Percentiles rank a stretch among this genome's conserved stretches.
These are phyloP conservation scores for Ustilago nuda DNA, from an alignment of 1,284 basidiomycete species.

Conservation along the genomic window DNA sequence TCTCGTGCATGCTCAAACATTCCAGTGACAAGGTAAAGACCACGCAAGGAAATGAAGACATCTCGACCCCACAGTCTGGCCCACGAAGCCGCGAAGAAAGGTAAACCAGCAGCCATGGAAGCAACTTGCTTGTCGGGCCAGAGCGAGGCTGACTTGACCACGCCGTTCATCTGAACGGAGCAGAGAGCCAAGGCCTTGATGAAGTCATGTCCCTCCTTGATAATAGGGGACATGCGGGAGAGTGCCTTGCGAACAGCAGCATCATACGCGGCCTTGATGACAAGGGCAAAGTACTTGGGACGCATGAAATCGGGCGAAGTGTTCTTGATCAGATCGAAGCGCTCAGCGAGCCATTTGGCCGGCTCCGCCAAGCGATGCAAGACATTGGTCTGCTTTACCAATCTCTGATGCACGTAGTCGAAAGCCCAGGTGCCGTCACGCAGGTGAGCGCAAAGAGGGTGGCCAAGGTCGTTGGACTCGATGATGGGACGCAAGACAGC, in stretches of 20 bases:
- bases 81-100: conserved; percentile 65
- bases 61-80: conserved; percentile 64
- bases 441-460: conserved; percentile 61
- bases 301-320: conserved; percentile 62
- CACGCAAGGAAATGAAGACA: conserved; percentile 65
- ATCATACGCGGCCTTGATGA: conserved; percentile 57
- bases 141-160: conserved; percentile 62
- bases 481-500: conserved; percentile 51
- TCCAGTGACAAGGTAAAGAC: conserved; percentile 64
- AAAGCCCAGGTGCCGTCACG: conserved; percentile 62
- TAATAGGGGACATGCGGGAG: conserved; percentile 56
- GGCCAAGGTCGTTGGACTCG: conserved; percentile 60
- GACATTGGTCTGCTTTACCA: conserved; percentile 73
- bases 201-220: conserved; percentile 61
- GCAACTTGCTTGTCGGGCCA: conserved; percentile 63
- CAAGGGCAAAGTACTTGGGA: conserved; percentile 65
- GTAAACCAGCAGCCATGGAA: conserved; percentile 65
- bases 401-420: conserved; percentile 71
- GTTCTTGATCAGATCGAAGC: conserved; percentile 58
- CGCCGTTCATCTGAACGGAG: conserved; percentile 64
- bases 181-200: conserved; percentile 59
- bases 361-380: conserved; percentile 54
- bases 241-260: conserved; percentile 56
- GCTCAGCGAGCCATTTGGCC: conserved; percentile 58
- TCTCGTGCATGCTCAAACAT: conserved; percentile 57